Conservation (phyloP, 768 basidiomycete species). For the Clitopilus passeckerianus region DNA sequence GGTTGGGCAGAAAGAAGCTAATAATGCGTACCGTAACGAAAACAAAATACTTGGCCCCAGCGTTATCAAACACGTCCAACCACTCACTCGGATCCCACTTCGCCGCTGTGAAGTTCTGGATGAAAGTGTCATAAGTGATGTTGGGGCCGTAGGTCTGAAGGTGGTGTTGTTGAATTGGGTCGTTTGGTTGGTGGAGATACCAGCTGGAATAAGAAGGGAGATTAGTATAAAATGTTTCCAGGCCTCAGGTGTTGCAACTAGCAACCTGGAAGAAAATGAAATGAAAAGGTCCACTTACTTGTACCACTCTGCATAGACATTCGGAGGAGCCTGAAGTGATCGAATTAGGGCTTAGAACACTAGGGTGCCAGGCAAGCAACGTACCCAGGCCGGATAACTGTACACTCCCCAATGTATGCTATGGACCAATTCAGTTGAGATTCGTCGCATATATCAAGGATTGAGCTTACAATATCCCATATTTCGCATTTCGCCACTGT, state of each 20-base stretch:
- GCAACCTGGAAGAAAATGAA: neutral
- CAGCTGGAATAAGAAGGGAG: constrained; percentile 18
- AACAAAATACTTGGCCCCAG: constrained; percentile 62
- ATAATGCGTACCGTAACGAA: constrained; percentile 37
- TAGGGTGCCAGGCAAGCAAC: neutral
- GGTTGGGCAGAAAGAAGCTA: neutral
- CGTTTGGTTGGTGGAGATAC: constrained; percentile 31
- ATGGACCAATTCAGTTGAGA: constrained; percentile 2
- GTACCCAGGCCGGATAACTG: constrained; percentile 40
- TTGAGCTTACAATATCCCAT: constrained; percentile 46
- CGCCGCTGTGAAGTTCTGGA: constrained; percentile 44
- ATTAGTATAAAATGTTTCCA: neutral
- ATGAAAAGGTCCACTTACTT: constrained; percentile 26
- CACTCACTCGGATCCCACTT: constrained; percentile 52
- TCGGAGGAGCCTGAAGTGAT: constrained; percentile 27
- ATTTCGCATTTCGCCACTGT: constrained; percentile 49
- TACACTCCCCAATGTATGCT: constrained; percentile 50
- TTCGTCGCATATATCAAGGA: neutral
- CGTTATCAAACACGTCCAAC: constrained; percentile 47
- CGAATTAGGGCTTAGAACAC: neutral
- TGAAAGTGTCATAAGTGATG: constrained; percentile 55
- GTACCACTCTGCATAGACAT: constrained; percentile 53
- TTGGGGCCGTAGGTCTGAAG: constrained; percentile 45
- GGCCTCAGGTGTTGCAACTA: no score
- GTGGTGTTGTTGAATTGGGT: constrained; percentile 45